Evolutionary conservation across 169 alveolate genomes (phyloP).

Genomic region (Plasmodium billcollinsi): DNA sequence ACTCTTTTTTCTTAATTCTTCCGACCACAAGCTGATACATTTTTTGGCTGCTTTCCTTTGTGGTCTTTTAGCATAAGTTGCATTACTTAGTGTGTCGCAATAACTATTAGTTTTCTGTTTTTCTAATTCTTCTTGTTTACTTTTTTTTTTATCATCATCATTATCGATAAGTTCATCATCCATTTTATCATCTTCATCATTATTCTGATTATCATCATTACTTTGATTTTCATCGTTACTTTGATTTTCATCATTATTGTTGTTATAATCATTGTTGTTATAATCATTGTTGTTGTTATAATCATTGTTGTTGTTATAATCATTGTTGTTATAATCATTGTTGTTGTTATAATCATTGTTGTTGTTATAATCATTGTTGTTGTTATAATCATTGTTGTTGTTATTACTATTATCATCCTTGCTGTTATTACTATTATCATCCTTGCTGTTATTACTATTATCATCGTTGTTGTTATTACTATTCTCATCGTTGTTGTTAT

Average conservation of each 20-base stretch:
- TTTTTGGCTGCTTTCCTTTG: constrained; percentile 68
- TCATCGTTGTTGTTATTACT: neutral
- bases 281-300: neutral
- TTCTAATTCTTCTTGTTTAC: neutral
- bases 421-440: neutral
- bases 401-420: neutral
- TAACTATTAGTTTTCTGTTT: neutral
- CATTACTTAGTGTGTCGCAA: neutral
- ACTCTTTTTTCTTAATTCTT: constrained; percentile 39
- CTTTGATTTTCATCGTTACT: neutral
- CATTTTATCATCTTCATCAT: constrained; percentile 1
- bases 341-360: neutral
- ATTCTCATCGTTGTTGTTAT: neutral
- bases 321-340: neutral
- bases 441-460: neutral
- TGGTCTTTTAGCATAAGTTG: constrained; percentile 34
- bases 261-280: neutral
- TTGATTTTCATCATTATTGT: neutral
- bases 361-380: neutral
- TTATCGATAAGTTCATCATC: constrained; percentile 3
- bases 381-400: neutral
- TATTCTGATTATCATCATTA: constrained; percentile 3
- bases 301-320: neutral
- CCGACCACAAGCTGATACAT: constrained; percentile 63
- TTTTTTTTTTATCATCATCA: constrained; percentile 7